These are phyloP conservation scores for Bromus sterilis DNA, from an alignment of 176 grass and related monocot species.

Conservation along the genomic window DNA sequence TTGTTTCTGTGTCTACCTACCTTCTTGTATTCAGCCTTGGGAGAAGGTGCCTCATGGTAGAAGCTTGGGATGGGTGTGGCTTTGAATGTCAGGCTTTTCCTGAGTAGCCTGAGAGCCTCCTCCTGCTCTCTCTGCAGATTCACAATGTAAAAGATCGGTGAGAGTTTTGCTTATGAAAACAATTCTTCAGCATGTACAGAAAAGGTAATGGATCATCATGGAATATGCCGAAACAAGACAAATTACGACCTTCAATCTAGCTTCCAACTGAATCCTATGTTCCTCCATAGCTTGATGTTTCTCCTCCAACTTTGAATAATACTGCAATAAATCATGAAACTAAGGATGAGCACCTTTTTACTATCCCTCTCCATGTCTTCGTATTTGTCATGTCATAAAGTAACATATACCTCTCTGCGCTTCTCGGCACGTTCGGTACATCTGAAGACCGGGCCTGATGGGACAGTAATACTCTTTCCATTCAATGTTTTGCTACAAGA, in stretches of 20 bases:
- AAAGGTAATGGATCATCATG: not conserved
- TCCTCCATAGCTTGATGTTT: slow-evolving; percentile 88
- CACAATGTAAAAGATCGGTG: not conserved
- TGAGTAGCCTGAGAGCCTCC: slow-evolving; percentile 71
- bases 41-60: slow-evolving; percentile 92
- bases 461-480: slow-evolving; percentile 53
- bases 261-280: slow-evolving; percentile 67
- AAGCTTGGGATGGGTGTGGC: slow-evolving; percentile 94
- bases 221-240: not conserved
- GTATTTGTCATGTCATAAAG: not conserved
- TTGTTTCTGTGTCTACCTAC: slow-evolving; percentile 38
- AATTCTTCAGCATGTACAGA: not conserved
- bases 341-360: not conserved
- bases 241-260: slow-evolving; percentile 69
- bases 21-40: slow-evolving; percentile 88
- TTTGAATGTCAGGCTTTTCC: slow-evolving; percentile 89
- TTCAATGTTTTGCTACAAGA: slow-evolving; percentile 32
- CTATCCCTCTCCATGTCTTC: not conserved
- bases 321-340: slow-evolving; percentile 35
- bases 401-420: slow-evolving; percentile 75
- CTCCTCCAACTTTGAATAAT: slow-evolving; percentile 87
- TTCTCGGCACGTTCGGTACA: slow-evolving; percentile 77
- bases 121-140: slow-evolving; percentile 80
- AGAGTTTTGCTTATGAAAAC: not conserved
- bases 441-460: slow-evolving; percentile 64